Conservation (phyloP, 352 stramenopile genomes). For the Thraustotheca clavata region DNA sequence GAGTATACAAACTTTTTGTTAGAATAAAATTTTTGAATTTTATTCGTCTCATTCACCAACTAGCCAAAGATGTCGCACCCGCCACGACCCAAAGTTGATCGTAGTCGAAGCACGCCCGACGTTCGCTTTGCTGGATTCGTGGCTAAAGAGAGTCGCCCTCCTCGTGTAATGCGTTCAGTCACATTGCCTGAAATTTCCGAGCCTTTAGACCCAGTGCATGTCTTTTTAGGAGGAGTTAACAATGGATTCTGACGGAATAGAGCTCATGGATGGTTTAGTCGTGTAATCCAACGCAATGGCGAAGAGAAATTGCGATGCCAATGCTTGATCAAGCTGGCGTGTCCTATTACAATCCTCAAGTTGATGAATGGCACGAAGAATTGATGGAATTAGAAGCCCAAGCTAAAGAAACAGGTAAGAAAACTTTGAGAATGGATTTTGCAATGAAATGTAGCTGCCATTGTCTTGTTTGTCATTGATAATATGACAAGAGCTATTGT, state of each 20-base stretch:
- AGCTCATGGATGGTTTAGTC: constrained; percentile 62
- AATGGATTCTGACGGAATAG: background rate
- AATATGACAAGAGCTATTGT: constrained; percentile 69
- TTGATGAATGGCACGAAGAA: constrained; percentile 83
- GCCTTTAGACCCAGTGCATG: constrained; percentile 7
- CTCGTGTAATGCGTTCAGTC: background rate
- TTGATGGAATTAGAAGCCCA: constrained; percentile 71
- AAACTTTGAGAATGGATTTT: too few relatives aligned
- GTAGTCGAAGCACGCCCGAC: constrained; percentile 4
- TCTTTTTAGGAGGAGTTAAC: constrained; percentile 15
- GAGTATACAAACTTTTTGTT: too few relatives aligned
- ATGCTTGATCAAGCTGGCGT: constrained; percentile 55
- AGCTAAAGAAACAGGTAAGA: constrained; percentile 61
- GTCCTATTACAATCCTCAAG: constrained; percentile 83
- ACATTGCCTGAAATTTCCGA: constrained; percentile 1
- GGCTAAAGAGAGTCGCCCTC: background rate
- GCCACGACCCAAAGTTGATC: background rate
- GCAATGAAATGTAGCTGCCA: constrained; percentile 33
- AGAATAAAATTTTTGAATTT: too few relatives aligned
- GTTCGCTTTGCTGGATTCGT: background rate
- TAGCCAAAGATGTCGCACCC: background rate
- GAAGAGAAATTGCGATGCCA: constrained; percentile 64
- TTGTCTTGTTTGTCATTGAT: constrained; percentile 83
- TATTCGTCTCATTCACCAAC: too few relatives aligned
- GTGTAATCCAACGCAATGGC: constrained; percentile 86